phyloP scores from a whole-genome alignment of 2,329 filamentous ascomycete genomes.

The Rutstroemia sydowiana region DNA sequence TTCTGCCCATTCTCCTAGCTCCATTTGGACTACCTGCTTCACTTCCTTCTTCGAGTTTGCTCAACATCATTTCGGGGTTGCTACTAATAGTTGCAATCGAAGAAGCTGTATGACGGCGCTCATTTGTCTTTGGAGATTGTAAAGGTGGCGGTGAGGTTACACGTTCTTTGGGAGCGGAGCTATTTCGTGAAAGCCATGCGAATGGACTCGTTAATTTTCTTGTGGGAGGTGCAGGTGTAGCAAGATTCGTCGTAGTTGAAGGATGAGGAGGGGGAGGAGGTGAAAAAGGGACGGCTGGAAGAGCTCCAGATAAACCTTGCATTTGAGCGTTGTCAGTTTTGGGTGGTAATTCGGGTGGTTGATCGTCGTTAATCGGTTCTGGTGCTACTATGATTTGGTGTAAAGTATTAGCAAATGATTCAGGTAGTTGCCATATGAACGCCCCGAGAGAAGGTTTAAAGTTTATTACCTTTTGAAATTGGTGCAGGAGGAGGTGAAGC shows the following conservation, averaged over 20 bases:
- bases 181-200: slow-evolving; percentile 70
- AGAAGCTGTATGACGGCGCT: slow-evolving; percentile 67
- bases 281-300: slow-evolving; percentile 69
- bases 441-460: slow-evolving; percentile 6
- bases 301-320: slow-evolving; percentile 63
- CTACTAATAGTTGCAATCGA: slow-evolving; percentile 73
- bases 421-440: slow-evolving; percentile 1
- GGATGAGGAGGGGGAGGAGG: slow-evolving; percentile 29
- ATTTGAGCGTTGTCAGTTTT: slow-evolving; percentile 35
- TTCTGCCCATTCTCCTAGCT: slow-evolving; percentile 43
- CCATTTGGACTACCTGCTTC: slow-evolving; percentile 47
- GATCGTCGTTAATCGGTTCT: slow-evolving; percentile 26
- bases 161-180: slow-evolving; percentile 47
- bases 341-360: slow-evolving; percentile 16
- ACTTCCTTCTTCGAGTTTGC: slow-evolving; percentile 72
- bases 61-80: slow-evolving; percentile 73
- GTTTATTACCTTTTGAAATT: slow-evolving; percentile 5
- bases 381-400: slow-evolving; percentile 15
- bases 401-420: slow-evolving; percentile 1
- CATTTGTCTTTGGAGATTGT: slow-evolving; percentile 29
- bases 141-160: slow-evolving; percentile 48
- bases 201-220: slow-evolving; percentile 85
- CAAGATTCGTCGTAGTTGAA: slow-evolving; percentile 12
- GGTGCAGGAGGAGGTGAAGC: slow-evolving; percentile 10
- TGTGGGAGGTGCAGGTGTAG: slow-evolving; percentile 28